These are phyloP conservation scores for Rhizophagus sp. DNA, from an alignment of 192 early-diverging fungal genomes.

Conservation along the genomic window DNA sequence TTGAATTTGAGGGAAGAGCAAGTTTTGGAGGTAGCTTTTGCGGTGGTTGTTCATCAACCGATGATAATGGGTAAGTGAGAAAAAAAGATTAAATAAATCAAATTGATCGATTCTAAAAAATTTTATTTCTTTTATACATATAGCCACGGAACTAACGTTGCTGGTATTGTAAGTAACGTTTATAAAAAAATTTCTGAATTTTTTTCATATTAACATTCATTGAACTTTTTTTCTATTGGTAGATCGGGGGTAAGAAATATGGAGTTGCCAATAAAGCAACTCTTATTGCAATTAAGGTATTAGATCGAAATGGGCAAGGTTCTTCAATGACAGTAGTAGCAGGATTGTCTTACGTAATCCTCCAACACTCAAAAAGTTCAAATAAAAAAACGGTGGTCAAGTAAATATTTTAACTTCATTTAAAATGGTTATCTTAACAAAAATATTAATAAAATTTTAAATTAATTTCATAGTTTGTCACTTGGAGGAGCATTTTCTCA, in stretches of 20 bases:
- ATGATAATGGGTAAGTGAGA: conserved; percentile 44
- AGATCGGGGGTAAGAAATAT: conserved; percentile 60
- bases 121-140: background rate
- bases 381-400: conserved; percentile 28
- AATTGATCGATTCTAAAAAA: background rate
- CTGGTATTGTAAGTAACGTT: conserved; percentile 59
- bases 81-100: background rate
- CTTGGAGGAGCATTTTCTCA: conserved; percentile 37
- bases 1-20: conserved; percentile 78
- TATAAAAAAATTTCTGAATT: too few species aligned
- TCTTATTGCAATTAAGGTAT: conserved; percentile 59
- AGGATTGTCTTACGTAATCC: conserved; percentile 60
- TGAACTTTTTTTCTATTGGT: background rate
- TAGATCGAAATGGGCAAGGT: conserved; percentile 51
- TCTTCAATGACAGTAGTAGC: conserved; percentile 45
- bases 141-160: conserved; percentile 78
- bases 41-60: conserved; percentile 45
- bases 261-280: conserved; percentile 60
- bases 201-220: background rate
- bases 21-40: conserved; percentile 54
- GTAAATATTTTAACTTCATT: conserved; percentile 15
- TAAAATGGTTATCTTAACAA: conserved; percentile 18
- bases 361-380: background rate
- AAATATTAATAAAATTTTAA: conserved; percentile 32
- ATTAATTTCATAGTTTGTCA: conserved; percentile 41